A percentile compares a stretch with the other conserved stretches of the same genome.
phyloP scores from a whole-genome alignment of 139 green algal genomes.

The Pedinophyceae sp. region DNA sequence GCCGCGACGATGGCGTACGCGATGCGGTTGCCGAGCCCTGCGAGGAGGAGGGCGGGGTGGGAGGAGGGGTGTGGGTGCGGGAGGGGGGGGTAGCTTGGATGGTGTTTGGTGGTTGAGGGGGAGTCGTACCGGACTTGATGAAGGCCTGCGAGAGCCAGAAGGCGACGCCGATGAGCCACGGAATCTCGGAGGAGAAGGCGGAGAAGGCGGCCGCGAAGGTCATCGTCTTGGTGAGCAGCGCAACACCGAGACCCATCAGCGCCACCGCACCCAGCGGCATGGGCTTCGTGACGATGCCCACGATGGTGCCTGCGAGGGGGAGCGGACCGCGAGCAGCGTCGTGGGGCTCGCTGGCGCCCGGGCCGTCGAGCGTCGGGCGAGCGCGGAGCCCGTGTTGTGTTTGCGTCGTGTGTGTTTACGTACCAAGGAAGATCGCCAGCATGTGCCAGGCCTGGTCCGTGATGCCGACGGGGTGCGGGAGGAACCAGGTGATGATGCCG shows the following conservation, averaged over 20 bases:
- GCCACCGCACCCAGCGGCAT: conserved; percentile 92
- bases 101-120: too few species aligned
- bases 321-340: neutral
- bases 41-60: too few species aligned
- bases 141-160: conserved; percentile 48
- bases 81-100: too few species aligned
- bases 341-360: too few species aligned
- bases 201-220: conserved; percentile 92
- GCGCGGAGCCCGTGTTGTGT: too few species aligned
- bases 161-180: conserved; percentile 94
- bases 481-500: conserved; percentile 55
- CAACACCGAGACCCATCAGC: conserved; percentile 81
- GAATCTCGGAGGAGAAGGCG: conserved; percentile 90
- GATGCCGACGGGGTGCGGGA: conserved; percentile 64
- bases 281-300: conserved; percentile 86
- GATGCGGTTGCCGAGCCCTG: conserved; percentile 79
- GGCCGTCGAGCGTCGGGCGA: too few species aligned
- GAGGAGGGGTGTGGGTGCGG: too few species aligned
- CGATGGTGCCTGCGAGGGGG: conserved; percentile 57
- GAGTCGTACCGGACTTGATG: conserved; percentile 1
- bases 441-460: conserved; percentile 64
- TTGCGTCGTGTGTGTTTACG: neutral
- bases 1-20: conserved; percentile 86
- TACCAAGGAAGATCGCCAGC: conserved; percentile 83
- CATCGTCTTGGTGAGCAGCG: conserved; percentile 86